Conservation (phyloP, 2,329 filamentous ascomycete species). For the Scedosporium apiospermum region DNA sequence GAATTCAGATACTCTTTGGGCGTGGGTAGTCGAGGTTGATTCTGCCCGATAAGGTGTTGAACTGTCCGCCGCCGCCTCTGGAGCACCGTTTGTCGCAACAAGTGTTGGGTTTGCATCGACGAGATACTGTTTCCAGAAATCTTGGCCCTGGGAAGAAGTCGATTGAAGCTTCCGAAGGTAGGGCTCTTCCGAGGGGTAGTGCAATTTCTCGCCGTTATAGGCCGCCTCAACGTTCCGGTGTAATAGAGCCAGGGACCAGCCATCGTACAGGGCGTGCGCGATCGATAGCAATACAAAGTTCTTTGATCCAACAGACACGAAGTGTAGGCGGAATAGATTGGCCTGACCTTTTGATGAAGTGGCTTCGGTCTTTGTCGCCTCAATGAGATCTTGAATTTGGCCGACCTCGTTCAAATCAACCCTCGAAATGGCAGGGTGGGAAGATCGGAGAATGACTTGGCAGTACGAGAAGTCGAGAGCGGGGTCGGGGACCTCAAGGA, state of each 20-base stretch:
- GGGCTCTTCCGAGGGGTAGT: slow-evolving; percentile 37
- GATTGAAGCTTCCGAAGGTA: slow-evolving; percentile 30
- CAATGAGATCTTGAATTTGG: slow-evolving; percentile 25
- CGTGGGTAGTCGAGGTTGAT: neutral
- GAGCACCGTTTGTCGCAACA: slow-evolving; percentile 10
- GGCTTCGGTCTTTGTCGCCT: slow-evolving; percentile 27
- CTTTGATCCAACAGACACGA: slow-evolving; percentile 23
- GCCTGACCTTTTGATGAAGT: slow-evolving; percentile 21
- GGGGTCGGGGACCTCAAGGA: slow-evolving; percentile 56
- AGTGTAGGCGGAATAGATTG: slow-evolving; percentile 39
- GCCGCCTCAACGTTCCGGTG: slow-evolving; percentile 61
- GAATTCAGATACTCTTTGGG: slow-evolving; percentile 32
- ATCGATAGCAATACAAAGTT: slow-evolving; percentile 57
- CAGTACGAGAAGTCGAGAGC: slow-evolving; percentile 39
- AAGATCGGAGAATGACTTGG: slow-evolving; percentile 32
- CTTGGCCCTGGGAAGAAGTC: slow-evolving; percentile 9
- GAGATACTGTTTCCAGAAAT: slow-evolving; percentile 67
- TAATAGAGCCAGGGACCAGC: slow-evolving; percentile 68
- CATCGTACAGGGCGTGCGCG: slow-evolving; percentile 82
- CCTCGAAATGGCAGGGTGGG: slow-evolving; percentile 12
- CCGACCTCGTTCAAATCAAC: slow-evolving; percentile 17
- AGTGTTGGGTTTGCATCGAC: slow-evolving; percentile 34
- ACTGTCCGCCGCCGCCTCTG: neutral
- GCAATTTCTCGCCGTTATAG: slow-evolving; percentile 38
- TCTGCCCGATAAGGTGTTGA: neutral